Evolutionary conservation across 345 rosid species (phyloP), one percentile per base, ranked within the genome.

Genomic region (Balakata baccata): DNA sequence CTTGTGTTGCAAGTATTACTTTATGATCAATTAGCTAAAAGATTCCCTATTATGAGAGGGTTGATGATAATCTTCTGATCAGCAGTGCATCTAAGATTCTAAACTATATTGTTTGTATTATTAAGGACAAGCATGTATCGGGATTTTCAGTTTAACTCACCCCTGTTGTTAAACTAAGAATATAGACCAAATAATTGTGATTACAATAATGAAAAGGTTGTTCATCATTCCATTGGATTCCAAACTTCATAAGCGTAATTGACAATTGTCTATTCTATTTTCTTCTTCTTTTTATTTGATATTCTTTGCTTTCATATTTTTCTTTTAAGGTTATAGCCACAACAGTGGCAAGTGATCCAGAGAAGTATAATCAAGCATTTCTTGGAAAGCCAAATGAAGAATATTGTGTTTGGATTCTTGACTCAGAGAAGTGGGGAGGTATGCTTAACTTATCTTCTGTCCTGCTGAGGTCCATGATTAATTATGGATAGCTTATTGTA

Each of bases 341-440:
- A 66, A 81, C 94, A 37, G 97, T 96, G 79, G 89, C 88, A 45
- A 91, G 97, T 51, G 84, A 89, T 71, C 92, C 94, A 1, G 80
- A 46, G 58, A 90, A 87, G 75, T 95, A 95, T 77, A 87, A 91
- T 22, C 89, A 95, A 79, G 97, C 92, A 69, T 89, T 89, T 90
- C 94, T 93, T 63, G 98, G 90, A 69, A 95, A 88, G 84, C 77
- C 77, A 18, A 95, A 93, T 54, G 83, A 72, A 67, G 94, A 89
- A 69, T 95, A 93, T 64, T 85, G 91, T 87, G 76, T 92, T 78
- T 95, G 99, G 99, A 95, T 95, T 84, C 93, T 83, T 77, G 88
- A 90, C 78, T 80, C 94, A 0, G 94, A 91, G 77, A 95, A 95
- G 77, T 95, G 98, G 99, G 99, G 98, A 91, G 98, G 99, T 95